Base-by-base conservation (phyloP, 116 monocot genomes). In the Iris pallida region DNA sequence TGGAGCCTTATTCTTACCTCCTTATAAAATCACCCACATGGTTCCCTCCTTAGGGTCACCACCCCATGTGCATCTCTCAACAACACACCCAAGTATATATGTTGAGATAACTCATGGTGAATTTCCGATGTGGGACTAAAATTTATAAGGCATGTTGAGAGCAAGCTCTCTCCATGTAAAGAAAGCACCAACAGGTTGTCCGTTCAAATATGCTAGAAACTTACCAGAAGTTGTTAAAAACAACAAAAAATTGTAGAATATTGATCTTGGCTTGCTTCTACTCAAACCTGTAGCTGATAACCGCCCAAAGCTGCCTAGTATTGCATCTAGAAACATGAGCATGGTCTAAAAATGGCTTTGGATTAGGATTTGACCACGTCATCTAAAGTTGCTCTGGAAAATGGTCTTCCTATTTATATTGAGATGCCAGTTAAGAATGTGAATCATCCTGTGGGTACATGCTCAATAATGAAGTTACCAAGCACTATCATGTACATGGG, bases 401-500 rank as follows among this genome's bases (percentile, higher is more conserved):
- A 84, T 40, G 65, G 77, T 8, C 66, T 86, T 61, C 79, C 83
- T 16, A 86, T 93, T 20, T 90, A 74, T 64, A 73, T 90, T 53
- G 93, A 98, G 63, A 68, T 48, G 40, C 82, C 81, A 9, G 72
- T 98, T 80, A 66, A 53, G 30, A 98, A 98, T 75, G 85, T 86
- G 18, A 93, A 93, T 76, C 98, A 93, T 59, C 90, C 98, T 61
- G 90, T 98, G 13, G 98, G 98, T 42, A 98, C 9, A 93, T 93
- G 93, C 90, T 98, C 11, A 90, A 88, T 68, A 90, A 98, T 70
- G 93, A 98, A 74, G 93, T 98, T 16, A 86, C 98, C 9, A 98
- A 98, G 60, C 81, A 73, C 10, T 93, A 90, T 71, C 75, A 78
- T 52, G 65, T 85, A 68, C 67, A 86, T 41, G 98, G 98, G 45